Conservation (phyloP, 2,329 filamentous ascomycete genomes). For the Coniella lustricola region DNA sequence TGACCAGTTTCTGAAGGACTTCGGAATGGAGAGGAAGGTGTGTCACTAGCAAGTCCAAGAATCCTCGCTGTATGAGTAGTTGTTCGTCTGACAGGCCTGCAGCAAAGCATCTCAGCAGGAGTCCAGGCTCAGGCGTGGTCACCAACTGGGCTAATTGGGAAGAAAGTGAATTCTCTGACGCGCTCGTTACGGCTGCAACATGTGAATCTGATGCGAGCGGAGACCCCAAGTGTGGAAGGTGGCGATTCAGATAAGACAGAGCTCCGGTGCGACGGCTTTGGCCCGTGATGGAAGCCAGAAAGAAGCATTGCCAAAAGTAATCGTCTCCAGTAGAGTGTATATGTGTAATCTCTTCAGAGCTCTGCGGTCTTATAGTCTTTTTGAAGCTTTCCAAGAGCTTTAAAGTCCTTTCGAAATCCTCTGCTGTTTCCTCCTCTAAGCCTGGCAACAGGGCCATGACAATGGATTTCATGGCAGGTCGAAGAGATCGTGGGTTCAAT, state of each 20-base stretch:
- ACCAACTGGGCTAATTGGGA: constrained; percentile 57
- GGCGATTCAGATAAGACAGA: constrained; percentile 75
- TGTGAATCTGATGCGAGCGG: constrained; percentile 26
- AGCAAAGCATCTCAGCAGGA: constrained; percentile 85
- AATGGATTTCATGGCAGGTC: constrained; percentile 84
- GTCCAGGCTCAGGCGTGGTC: constrained; percentile 81
- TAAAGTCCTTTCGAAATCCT: constrained; percentile 89
- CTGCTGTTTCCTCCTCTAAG: constrained; percentile 90
- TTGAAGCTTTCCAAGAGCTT: constrained; percentile 74
- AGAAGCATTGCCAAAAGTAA: constrained; percentile 98
- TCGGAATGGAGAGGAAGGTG: constrained; percentile 79
- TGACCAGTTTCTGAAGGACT: constrained; percentile 70
- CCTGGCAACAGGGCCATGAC: constrained; percentile 85
- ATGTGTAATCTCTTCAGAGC: constrained; percentile 42
- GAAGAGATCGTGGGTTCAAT: constrained; percentile 62
- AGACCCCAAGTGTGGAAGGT: constrained; percentile 64
- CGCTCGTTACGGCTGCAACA: constrained; percentile 24
- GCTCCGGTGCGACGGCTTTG: constrained; percentile 77
- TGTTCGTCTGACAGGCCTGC: constrained; percentile 84
- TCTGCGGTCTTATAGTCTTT: constrained; percentile 50
- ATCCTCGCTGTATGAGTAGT: constrained; percentile 85
- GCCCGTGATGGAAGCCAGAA: constrained; percentile 86
- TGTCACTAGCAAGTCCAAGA: constrained; percentile 84
- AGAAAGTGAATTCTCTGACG: constrained; percentile 38
- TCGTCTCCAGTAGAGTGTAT: constrained; percentile 61